Percentiles rank a stretch among this genome's conserved stretches.
These are phyloP conservation scores for Cudoniella acicularis DNA, from an alignment of 495 filamentous ascomycete genomes.

Conservation along the genomic window DNA sequence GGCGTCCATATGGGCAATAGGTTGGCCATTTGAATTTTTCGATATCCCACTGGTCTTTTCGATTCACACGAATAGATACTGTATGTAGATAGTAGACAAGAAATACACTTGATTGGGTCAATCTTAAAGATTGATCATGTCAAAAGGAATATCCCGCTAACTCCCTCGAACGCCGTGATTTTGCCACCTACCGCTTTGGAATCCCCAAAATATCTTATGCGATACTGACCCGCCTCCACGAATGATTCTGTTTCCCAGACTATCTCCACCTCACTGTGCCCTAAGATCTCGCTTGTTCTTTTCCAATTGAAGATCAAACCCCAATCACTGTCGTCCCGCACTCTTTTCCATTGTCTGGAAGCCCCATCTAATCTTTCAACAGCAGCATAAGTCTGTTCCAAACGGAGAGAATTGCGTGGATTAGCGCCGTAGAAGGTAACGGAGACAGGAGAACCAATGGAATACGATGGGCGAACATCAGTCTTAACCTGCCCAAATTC, in stretches of 20 bases:
- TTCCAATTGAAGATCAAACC: constrained; percentile 76
- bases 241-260: constrained; percentile 72
- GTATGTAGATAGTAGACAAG: background rate
- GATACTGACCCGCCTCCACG: constrained; percentile 60
- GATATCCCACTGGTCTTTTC: background rate
- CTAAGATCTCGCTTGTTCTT: constrained; percentile 65
- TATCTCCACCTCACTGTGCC: constrained; percentile 74
- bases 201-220: constrained; percentile 84
- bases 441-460: constrained; percentile 52
- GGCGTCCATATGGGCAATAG: background rate
- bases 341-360: constrained; percentile 55
- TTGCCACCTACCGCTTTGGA: constrained; percentile 64
- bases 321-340: constrained; percentile 79
- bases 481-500: constrained; percentile 68
- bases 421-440: constrained; percentile 84
- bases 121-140: constrained; percentile 7
- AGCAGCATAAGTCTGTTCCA: constrained; percentile 74
- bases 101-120: background rate
- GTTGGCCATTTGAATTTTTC: background rate
- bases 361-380: constrained; percentile 60
- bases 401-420: constrained; percentile 79
- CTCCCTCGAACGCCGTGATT: constrained; percentile 72
- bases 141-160: constrained; percentile 60
- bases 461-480: constrained; percentile 54
- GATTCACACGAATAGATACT: background rate